A percentile compares a stretch with the other conserved stretches of the same genome.
phyloP scores from a whole-genome alignment of 176 grass and related monocot species.

The Secale cereale region DNA sequence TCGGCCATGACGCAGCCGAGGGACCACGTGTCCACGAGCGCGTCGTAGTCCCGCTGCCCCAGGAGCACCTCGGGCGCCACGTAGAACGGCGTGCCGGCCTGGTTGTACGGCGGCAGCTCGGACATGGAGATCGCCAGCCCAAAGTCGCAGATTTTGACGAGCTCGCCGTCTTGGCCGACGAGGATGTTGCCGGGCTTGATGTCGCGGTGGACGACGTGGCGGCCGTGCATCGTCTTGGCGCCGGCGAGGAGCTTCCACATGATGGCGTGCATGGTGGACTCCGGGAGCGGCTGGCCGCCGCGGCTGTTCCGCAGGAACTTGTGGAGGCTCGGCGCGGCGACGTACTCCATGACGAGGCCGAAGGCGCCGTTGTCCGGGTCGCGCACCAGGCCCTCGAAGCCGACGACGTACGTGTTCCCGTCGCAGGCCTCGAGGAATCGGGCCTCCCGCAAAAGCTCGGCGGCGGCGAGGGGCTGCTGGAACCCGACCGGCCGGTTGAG shows the following conservation, averaged over 20 bases:
- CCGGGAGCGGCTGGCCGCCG: neutral
- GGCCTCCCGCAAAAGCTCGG: neutral
- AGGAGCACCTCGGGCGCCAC: neutral
- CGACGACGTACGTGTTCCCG: neutral
- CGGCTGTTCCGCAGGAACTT: neutral
- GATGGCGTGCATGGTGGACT: neutral
- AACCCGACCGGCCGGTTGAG: neutral
- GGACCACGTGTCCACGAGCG: neutral
- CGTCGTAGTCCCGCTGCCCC: neutral
- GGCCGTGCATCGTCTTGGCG: neutral
- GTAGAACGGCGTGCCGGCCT: neutral
- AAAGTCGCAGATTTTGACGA: neutral
- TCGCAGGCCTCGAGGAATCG: neutral
- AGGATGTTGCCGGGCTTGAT: constrained; percentile 2
- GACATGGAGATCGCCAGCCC: neutral
- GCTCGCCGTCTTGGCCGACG: neutral
- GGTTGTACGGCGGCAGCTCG: neutral
- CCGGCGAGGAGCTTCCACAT: neutral
- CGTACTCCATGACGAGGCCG: neutral
- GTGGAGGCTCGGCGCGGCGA: neutral
- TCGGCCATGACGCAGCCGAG: constrained; percentile 2
- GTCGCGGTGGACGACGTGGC: constrained; percentile 9
- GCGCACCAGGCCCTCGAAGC: neutral
- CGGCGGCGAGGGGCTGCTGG: neutral
- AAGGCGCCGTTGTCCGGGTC: neutral